phyloP scores from a whole-genome alignment of 495 filamentous ascomycete species.

The Clavariopsis aquatica region DNA sequence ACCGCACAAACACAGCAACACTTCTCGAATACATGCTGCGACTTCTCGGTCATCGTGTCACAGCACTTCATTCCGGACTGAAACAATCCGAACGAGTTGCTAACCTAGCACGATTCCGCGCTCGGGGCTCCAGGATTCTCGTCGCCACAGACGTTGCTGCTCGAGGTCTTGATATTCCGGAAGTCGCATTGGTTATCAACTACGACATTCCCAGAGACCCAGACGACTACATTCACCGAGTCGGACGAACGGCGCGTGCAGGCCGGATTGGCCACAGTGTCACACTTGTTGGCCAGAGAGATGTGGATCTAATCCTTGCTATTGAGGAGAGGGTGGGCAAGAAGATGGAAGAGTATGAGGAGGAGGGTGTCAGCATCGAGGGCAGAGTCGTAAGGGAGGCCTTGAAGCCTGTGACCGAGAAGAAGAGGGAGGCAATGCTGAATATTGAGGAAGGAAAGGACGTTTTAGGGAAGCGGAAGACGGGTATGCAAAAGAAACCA shows the following conservation, averaged over 20 bases:
- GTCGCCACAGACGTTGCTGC: slow-evolving; percentile 95
- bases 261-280: slow-evolving; percentile 78
- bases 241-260: slow-evolving; percentile 91
- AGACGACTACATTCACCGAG: slow-evolving; percentile 96
- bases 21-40: slow-evolving; percentile 83
- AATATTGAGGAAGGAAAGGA: slow-evolving; percentile 92
- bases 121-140: slow-evolving; percentile 83
- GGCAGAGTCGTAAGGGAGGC: slow-evolving; percentile 77
- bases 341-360: slow-evolving; percentile 77
- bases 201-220: slow-evolving; percentile 94
- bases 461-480: slow-evolving; percentile 73
- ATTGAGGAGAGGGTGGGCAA: slow-evolving; percentile 82
- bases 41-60: slow-evolving; percentile 83
- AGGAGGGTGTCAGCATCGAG: slow-evolving; percentile 90
- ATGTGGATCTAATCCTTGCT: slow-evolving; percentile 80
- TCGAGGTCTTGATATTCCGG: slow-evolving; percentile 94
- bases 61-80: slow-evolving; percentile 82
- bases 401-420: slow-evolving; percentile 84
- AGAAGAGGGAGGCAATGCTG: slow-evolving; percentile 83
- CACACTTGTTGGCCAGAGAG: slow-evolving; percentile 88
- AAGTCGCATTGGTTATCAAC: slow-evolving; percentile 87
- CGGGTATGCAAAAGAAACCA: slow-evolving; percentile 54
- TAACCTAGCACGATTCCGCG: slow-evolving; percentile 89
- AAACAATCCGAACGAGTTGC: slow-evolving; percentile 78
- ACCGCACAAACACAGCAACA: slow-evolving; percentile 84